Evolutionary conservation across 768 basidiomycete genomes (phyloP), one percentile per base, ranked within the genome.

Genomic region (Pholiota molesta): DNA sequence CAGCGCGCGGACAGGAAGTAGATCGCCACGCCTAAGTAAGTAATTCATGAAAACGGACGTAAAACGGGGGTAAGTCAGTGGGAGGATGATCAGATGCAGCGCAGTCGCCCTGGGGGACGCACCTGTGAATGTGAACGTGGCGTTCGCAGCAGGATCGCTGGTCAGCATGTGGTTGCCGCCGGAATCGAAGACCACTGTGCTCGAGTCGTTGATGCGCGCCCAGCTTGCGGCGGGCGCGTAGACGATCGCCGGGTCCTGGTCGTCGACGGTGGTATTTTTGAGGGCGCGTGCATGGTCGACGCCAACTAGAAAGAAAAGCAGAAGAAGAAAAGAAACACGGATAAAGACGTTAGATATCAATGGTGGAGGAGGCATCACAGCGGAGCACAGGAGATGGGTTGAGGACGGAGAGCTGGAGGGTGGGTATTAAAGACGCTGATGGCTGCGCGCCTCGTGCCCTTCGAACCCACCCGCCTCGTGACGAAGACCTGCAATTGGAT

Each of bases 1-100:
- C 79, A 81, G 16, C 71, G 66, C 21, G 78, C 76, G 0, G 75
- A 72, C 62, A 77, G 62, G 60, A 74, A 77, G 49, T 76, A 79
- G 9, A 80, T 68, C n/a, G 75, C 75, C 4, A 73, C 68, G 19
- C 78, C 78, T 79, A 44, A 14, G 31, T 40, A 44, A 14, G 31
- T 40, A 57, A 35, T 42, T n/a, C n/a, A n/a, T n/a, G n/a, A 56
- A 17, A 4, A 21, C n/a, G 5, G 2, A 8, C 5, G 21, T 17
- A 2, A 19, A 16, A 47, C 42, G 28, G 49, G 21, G 40, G 6
- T 44, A 19, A n/a, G n/a, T 44, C 3, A 44, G 17, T 1, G 23
- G n/a, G n/a, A n/a, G n/a, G n/a, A 55, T 17, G 29, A 51, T n/a
- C 10, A 40, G 31, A 26, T 10, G 42, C 55, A 45, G 59, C 23